A percentile compares a stretch with the other conserved stretches of the same genome.
phyloP scores from a whole-genome alignment of 306 rosid species.

The Acmispon strigosus region DNA sequence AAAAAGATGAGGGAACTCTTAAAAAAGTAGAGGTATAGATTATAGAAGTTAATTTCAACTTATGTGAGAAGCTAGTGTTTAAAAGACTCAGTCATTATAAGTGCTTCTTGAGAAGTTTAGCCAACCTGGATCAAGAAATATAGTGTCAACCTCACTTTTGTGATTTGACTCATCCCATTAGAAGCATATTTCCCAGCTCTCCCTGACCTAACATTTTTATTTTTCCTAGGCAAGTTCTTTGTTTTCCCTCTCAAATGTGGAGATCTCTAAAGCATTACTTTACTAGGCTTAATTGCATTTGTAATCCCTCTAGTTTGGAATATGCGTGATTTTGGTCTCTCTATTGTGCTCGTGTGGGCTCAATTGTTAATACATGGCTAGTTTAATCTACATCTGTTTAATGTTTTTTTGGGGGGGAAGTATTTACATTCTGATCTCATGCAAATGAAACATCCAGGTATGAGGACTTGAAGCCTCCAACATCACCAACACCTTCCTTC shows the following conservation, averaged over 20 bases:
- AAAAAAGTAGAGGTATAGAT: no score
- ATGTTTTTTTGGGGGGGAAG: not conserved
- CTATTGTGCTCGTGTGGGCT: not conserved
- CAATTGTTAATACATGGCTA: no score
- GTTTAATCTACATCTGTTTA: no score
- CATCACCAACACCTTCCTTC: slow-evolving; percentile 62
- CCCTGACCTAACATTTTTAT: not conserved
- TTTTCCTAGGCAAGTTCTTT: not conserved
- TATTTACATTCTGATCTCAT: not conserved
- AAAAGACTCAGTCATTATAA: no score
- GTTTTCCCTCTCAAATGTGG: not conserved
- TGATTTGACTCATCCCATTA: not conserved
- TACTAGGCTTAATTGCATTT: no score
- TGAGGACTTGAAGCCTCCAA: slow-evolving; percentile 92
- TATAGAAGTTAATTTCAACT: no score
- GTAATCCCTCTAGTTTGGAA: no score
- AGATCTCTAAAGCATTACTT: no score
- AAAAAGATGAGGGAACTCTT: no score
- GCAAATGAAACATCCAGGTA: slow-evolving; percentile 48
- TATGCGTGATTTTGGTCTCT: no score
- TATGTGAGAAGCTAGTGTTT: no score
- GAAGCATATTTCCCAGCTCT: not conserved
- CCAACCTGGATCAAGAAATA: not conserved
- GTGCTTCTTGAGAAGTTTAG: no score
- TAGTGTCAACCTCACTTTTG: not conserved